These are phyloP conservation scores for Venturiaceae sp. DNA, from an alignment of 2,329 filamentous ascomycete species.

Conservation along the genomic window DNA sequence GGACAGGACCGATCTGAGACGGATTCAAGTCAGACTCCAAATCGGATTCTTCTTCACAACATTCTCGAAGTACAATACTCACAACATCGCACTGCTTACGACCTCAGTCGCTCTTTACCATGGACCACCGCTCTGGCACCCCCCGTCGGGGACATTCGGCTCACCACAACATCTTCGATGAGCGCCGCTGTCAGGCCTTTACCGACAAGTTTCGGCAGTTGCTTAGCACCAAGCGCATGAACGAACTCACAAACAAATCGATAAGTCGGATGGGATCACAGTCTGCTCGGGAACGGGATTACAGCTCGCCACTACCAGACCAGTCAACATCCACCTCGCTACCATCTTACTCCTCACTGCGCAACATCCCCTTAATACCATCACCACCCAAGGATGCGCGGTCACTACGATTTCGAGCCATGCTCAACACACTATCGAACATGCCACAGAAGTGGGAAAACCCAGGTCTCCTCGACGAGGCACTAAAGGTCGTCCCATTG, in stretches of 20 bases:
- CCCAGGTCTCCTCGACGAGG: constrained; percentile 86
- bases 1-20: background rate
- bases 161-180: constrained; percentile 3
- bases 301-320: constrained; percentile 16
- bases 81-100: background rate
- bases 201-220: constrained; percentile 79
- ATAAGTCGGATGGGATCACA: constrained; percentile 52
- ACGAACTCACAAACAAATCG: constrained; percentile 60
- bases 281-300: constrained; percentile 35
- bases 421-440: constrained; percentile 74
- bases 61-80: background rate
- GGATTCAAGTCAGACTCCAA: background rate
- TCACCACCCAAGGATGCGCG: constrained; percentile 53
- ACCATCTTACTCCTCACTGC: constrained; percentile 51
- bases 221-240: constrained; percentile 77
- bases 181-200: background rate
- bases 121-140: background rate
- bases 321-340: constrained; percentile 27
- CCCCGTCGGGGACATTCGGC: background rate
- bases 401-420: constrained; percentile 48
- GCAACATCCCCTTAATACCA: constrained; percentile 60
- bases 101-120: background rate
- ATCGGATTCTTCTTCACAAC: background rate
- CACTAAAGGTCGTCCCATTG: constrained; percentile 73
- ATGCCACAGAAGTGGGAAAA: constrained; percentile 96